Percentiles rank a stretch among this genome's conserved stretches.
These are phyloP conservation scores for Dryas alaskensis DNA, from an alignment of 306 rosid species.

Conservation along the genomic window DNA sequence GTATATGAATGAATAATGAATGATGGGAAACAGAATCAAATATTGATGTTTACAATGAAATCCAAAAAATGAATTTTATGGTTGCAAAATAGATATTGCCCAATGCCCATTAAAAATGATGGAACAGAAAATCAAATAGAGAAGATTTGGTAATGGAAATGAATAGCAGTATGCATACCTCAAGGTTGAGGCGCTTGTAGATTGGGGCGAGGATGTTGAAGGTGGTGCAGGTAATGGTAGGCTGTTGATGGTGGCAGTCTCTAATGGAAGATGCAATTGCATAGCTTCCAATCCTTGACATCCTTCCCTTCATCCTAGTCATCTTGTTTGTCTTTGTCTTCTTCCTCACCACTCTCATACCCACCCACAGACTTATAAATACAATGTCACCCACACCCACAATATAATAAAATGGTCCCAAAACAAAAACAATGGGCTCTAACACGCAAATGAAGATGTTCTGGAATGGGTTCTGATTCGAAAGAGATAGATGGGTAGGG, in stretches of 20 bases:
- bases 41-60: neutral
- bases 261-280: slow-evolving; percentile 70
- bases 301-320: slow-evolving; percentile 66
- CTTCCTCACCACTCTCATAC: slow-evolving; percentile 29
- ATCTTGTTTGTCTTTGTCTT: slow-evolving; percentile 37
- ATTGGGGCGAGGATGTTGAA: slow-evolving; percentile 97
- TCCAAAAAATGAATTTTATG: neutral
- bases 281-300: slow-evolving; percentile 71
- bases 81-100: neutral
- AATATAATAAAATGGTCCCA: neutral
- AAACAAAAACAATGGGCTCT: neutral
- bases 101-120: neutral
- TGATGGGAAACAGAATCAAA: neutral
- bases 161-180: slow-evolving; percentile 40
- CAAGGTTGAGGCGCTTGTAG: slow-evolving; percentile 73
- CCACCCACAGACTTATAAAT: slow-evolving; percentile 1
- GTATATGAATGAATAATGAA: neutral
- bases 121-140: neutral
- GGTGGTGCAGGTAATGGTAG: slow-evolving; percentile 85
- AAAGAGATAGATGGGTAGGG: neutral
- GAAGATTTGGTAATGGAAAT: neutral
- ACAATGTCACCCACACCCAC: slow-evolving; percentile 3
- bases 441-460: neutral
- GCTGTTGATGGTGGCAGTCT: slow-evolving; percentile 64
- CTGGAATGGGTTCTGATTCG: neutral